Evolutionary conservation across 192 early-diverging fungal genomes (phyloP), one percentile per base, ranked within the genome.

Genomic region (Jimgerdemannia flammicorona): DNA sequence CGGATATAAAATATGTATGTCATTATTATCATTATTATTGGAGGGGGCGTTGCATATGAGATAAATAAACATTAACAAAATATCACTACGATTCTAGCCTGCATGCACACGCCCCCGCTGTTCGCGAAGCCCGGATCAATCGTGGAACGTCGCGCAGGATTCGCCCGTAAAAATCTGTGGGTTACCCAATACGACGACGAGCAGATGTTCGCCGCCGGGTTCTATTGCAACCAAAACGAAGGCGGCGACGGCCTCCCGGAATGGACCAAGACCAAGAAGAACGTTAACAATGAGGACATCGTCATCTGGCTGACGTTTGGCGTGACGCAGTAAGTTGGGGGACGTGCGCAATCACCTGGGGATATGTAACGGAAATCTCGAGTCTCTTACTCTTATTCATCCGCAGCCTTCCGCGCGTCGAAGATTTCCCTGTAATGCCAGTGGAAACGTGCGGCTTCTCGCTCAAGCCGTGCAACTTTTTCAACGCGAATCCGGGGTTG

Each of bases 371-470:
- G 29, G 29, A 29, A 29, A 29, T 29, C 29, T 29, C 1, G 29
- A 29, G 29, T 29, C 29, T 29, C 29, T n/a, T n/a, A 29, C 29
- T 29, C 29, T 1, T 29, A 29, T 29, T 29, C 29, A 29, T 29
- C 29, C 29, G 29, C 29, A 29, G 29, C 29, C 29, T 29, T 29
- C 29, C 29, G 29, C 74, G 81, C 70, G 77, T 76, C 17, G 81
- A 82, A 71, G 81, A 82, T 66, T 78, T 79, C 67, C 81, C 81
- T 69, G 68, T 82, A 39, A 82, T 82, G 81, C 77, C 77, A 39
- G 77, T 78, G 9, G 81, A 82, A 66, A 66, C 59, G 20, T 79
- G 77, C 72, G 81, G 81, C 71, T 78, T 82, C 74, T 66, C 19
- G 63, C 78, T 82, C 77, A 74, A 78, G 67, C 81, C 81, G 43